Evolutionary conservation across 495 filamentous ascomycete genomes (phyloP), one percentile per base, ranked within the genome.

Genomic region (Podospora anserina): DNA sequence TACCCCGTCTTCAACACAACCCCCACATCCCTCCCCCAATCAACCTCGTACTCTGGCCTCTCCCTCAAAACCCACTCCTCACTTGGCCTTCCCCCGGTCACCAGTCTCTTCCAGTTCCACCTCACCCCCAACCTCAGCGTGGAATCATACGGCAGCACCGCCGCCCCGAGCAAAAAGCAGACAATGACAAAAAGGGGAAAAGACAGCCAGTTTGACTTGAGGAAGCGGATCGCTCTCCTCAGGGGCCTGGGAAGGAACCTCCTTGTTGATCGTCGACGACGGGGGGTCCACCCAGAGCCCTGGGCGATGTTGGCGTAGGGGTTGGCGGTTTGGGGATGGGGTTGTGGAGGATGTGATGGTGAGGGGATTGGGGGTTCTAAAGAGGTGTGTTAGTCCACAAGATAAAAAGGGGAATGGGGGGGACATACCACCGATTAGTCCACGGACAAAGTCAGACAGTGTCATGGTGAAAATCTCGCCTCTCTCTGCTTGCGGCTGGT

Each of bases 1-100:
- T 77, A 84, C 30, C 82, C 82, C 3, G 82, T 83, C 69, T 84
- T 84, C 20, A 84, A 63, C 56, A 83, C 75, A 56, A 82, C 73
- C 27, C 76, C 76, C 5, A 80, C 70, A 53, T 84, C 82, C 54
- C 74, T 71, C 26, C 65, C 68, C 3, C 74, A 66, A 39, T 80
- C 75, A 65, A 83, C 60, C 0, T 73, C 70, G 26, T 67, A 69
- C 28, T 32, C 16, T 3, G 71, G 66, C 54, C 69, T 72, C 9
- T 60, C 39, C 13, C 49, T 63, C 20, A 62, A 74, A 15, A 72
- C 70, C 74, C 71, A 75, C 0, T 27, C 58, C 66, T 70, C 73
- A 9, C 55, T 69, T 0, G 67, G 65, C n/a, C 61, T 54, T 2
- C 18, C 28, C 16, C 32, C 32, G 15, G 62, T 59, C 11, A 23